Evolutionary conservation across 2,329 filamentous ascomycete genomes (phyloP), one percentile per base, ranked within the genome.

Genomic region (Stachybotrys chartarum): DNA sequence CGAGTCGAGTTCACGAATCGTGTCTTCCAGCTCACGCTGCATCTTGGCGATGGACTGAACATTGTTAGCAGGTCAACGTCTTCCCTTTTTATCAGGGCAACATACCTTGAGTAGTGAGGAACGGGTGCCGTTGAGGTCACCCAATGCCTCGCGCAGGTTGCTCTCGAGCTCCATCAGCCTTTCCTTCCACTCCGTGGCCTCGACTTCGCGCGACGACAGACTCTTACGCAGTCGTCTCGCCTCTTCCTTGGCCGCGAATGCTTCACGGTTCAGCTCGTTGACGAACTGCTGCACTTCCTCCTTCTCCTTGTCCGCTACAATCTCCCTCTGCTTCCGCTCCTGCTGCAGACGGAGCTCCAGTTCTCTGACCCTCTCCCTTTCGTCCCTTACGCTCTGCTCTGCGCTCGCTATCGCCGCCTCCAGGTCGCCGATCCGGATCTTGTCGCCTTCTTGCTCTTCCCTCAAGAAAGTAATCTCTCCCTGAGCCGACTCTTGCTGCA

Each of bases 371-470:
- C 84, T 85, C 58, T 97, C 92, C 70, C 87, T 88, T 70, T 96
- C 91, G 53, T 94, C 91, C 55, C 88, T 83, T n/a, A 96, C 75
- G 51, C 78, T 83, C 65, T 91, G 84, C 68, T 95, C 88, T n/a
- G 85, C 82, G 55, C 84, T 87, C 63, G 90, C 88, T 44, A 97
- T 75, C 14, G 87, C 85, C 8, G 90, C 89, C 67, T 97, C 92
- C 7, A 97, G 78, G 66, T 97, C 91, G 44, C 93, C 91, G 64
- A 99, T 97, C 72, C 91, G 92, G 68, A 99, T 96, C 79, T 99
- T 99, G 76, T 99, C 94, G 17, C 83, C 84, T 72, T 99, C 94
- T 71, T 99, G 94, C 75, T 99, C 94, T 68, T 99, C 94, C 1
- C 94, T 86, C 52, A 99, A 72, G 79, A 99, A 99, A 1, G 90